Evolutionary conservation across 2,329 filamentous ascomycete species (phyloP).

Genomic region (Penicillium nordicum): DNA sequence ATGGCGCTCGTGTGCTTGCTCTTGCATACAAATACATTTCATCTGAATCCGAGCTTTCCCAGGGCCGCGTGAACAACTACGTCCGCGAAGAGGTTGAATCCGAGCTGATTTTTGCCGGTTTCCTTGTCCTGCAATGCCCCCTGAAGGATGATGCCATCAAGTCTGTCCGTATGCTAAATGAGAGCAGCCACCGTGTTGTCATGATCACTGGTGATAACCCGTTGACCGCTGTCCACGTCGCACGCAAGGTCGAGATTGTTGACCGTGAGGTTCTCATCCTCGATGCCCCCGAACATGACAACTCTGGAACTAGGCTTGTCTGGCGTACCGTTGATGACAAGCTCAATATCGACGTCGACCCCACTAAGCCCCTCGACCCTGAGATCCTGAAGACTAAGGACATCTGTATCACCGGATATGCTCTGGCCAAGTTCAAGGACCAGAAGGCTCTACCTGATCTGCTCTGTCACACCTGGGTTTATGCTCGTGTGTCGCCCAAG

Average conservation of each 20-base stretch:
- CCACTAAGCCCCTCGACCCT: slow-evolving; percentile 72
- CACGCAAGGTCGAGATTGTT: slow-evolving; percentile 92
- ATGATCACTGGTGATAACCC: slow-evolving; percentile 99
- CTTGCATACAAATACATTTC: slow-evolving; percentile 92
- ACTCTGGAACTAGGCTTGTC: slow-evolving; percentile 73
- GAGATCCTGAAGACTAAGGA: slow-evolving; percentile 83
- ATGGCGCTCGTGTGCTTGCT: slow-evolving; percentile 88
- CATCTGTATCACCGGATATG: slow-evolving; percentile 93
- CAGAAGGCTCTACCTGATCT: slow-evolving; percentile 73
- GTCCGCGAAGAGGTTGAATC: slow-evolving; percentile 90
- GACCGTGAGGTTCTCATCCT: slow-evolving; percentile 93
- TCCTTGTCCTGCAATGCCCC: slow-evolving; percentile 90
- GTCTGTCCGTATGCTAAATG: slow-evolving; percentile 93
- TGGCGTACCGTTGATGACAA: slow-evolving; percentile 96
- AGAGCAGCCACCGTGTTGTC: slow-evolving; percentile 95
- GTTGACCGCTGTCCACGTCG: slow-evolving; percentile 92
- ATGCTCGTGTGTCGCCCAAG: slow-evolving; percentile 95
- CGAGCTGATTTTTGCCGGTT: slow-evolving; percentile 83
- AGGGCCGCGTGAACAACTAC: slow-evolving; percentile 83
- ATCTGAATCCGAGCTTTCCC: slow-evolving; percentile 73
- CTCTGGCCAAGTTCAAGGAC: slow-evolving; percentile 80
- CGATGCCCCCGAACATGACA: slow-evolving; percentile 88
- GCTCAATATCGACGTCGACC: slow-evolving; percentile 78
- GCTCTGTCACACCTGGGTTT: slow-evolving; percentile 91
- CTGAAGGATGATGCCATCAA: slow-evolving; percentile 95